Percentiles rank a stretch among this genome's conserved stretches.
Conservation (phyloP, 768 basidiomycete genomes). For the Kwoniella bestiolae region DNA sequence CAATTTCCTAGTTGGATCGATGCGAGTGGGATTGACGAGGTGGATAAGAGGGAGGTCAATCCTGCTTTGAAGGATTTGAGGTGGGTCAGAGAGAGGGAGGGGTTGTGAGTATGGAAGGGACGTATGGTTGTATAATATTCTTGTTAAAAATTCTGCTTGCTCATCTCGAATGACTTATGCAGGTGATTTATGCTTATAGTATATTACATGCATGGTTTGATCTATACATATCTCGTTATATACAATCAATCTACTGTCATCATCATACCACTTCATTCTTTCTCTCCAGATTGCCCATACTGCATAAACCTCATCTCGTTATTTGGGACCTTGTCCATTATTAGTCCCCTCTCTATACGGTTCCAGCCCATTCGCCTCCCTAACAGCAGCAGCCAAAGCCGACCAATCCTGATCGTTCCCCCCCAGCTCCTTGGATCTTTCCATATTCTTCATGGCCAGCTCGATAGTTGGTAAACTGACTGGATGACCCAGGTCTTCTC, state of each 20-base stretch:
- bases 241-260: no score
- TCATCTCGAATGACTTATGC: not conserved
- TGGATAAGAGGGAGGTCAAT: slow-evolving; percentile 76
- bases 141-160: not conserved
- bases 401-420: slow-evolving; percentile 27
- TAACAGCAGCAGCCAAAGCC: slow-evolving; percentile 10
- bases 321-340: slow-evolving; percentile 21
- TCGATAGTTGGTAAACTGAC: slow-evolving; percentile 25
- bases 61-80: slow-evolving; percentile 60
- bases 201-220: no score
- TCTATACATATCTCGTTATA: no score
- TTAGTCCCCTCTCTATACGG: slow-evolving; percentile 30
- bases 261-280: not conserved
- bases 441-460: slow-evolving; percentile 19
- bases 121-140: not conserved
- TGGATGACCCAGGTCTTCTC: slow-evolving; percentile 15
- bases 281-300: not conserved
- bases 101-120: slow-evolving; percentile 2
- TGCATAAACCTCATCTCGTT: not conserved
- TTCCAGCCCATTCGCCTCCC: slow-evolving; percentile 19
- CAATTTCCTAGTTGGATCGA: slow-evolving; percentile 80
- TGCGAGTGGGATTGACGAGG: slow-evolving; percentile 65
- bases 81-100: slow-evolving; percentile 22
- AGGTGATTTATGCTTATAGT: not conserved
- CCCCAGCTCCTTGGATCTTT: slow-evolving; percentile 23